Base-by-base conservation (phyloP, 2,329 filamentous ascomycete genomes). In the Fusarium solani-melongenae region DNA sequence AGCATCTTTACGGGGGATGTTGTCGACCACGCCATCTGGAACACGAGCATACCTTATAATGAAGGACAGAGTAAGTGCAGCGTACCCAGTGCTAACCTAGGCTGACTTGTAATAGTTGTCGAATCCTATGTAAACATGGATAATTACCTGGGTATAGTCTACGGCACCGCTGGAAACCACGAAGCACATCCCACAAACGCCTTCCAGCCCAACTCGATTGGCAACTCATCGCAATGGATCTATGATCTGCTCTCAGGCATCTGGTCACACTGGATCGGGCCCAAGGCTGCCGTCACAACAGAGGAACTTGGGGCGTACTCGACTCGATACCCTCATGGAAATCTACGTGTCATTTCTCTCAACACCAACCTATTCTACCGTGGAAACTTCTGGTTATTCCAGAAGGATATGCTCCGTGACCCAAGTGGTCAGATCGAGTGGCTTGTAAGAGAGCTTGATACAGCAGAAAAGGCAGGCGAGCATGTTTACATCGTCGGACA, bases 1-100 rank as follows among this genome's bases (percentile, higher is more conserved):
- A 82, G 85, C n/a, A 83, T 91, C 58, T 91, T 90, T 79, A 91
- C 89, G 0, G 89, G 89, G 7, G 89, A 91, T 68, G 84, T 91
- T 31, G 82, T 90, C 11, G 87, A 89, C 65, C 87, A 89, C 65
- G 84, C 83, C 3, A 76, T 87, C 57, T 88, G 86, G 86, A 82
- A 84, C 62, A 87, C 85, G 3, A 83, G 81, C 24, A 56, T 78
- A 49, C 51, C 76, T 15, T 79, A 80, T 62, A 84, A 83, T 53
- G 66, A 75, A 17, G 59, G 78, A 9, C 70, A 75, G 34, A 81
- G 82, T 83, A 61, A 55, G 79, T 65, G 12, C 9, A n/a, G 5
- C n/a, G 14, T 10, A 20, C 6, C 27, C 17, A 20, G 9, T n/a
- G 4, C n/a, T 34, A 5, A 11, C 8, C 14, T 10, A 22, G 20